phyloP scores from a whole-genome alignment of 495 filamentous ascomycete genomes.

The Hypoxylon subgilvum region DNA sequence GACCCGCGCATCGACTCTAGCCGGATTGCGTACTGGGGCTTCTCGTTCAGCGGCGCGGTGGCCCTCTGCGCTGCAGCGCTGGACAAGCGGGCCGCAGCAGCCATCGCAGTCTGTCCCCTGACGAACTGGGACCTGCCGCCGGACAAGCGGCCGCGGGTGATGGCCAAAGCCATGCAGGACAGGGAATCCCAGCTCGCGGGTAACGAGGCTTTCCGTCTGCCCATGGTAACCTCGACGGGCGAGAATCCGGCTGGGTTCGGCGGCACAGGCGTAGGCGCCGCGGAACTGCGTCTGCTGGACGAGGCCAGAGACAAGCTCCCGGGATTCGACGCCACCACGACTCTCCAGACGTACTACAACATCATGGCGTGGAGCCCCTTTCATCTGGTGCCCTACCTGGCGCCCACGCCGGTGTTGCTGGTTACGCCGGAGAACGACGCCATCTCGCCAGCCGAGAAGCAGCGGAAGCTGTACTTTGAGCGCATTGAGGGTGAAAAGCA shows the following conservation, averaged over 20 bases:
- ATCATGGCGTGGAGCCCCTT: slow-evolving; percentile 5
- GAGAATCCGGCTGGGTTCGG: slow-evolving; percentile 46
- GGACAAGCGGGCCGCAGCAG: background rate
- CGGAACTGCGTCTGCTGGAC: background rate
- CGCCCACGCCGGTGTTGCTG: slow-evolving; percentile 43
- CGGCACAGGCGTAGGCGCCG: slow-evolving; percentile 4
- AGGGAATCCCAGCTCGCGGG: slow-evolving; percentile 36
- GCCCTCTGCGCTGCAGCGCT: slow-evolving; percentile 10
- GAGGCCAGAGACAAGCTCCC: background rate
- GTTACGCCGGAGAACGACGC: slow-evolving; percentile 39
- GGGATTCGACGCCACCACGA: slow-evolving; percentile 16
- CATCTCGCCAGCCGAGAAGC: slow-evolving; percentile 31
- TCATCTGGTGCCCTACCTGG: slow-evolving; percentile 41
- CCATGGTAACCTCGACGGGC: slow-evolving; percentile 40
- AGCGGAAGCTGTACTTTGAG: slow-evolving; percentile 14
- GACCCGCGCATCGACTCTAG: slow-evolving; percentile 38
- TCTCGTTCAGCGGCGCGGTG: slow-evolving; percentile 48
- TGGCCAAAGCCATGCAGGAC: slow-evolving; percentile 32
- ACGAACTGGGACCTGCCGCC: background rate
- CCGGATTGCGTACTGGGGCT: slow-evolving; percentile 55
- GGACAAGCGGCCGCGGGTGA: background rate
- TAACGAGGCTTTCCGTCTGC: slow-evolving; percentile 30
- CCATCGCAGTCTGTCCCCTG: slow-evolving; percentile 6
- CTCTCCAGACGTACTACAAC: slow-evolving; percentile 30
- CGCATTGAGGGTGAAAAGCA: slow-evolving; percentile 16